Evolutionary conservation across 2,329 filamentous ascomycete genomes (phyloP).

Genomic region (Aplosporella prunicola): DNA sequence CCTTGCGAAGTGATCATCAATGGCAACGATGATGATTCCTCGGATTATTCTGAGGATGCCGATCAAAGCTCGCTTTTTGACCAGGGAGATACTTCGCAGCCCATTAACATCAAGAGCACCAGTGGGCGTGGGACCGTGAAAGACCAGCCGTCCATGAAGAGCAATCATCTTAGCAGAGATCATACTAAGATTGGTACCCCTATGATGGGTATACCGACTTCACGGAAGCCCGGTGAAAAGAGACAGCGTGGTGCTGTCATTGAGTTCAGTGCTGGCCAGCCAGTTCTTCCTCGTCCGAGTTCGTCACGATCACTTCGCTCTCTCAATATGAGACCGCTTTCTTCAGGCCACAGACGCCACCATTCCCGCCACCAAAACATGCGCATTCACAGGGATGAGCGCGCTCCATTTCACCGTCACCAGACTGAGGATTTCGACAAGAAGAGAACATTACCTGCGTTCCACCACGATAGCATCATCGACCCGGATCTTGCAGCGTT

Average conservation of each 20-base stretch:
- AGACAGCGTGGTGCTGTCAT: constrained; percentile 81
- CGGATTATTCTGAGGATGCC: constrained; percentile 78
- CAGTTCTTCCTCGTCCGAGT: constrained; percentile 72
- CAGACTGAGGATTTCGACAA: constrained; percentile 56
- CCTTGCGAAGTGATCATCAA: constrained; percentile 88
- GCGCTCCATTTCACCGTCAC: constrained; percentile 78
- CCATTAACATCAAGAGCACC: constrained; percentile 1
- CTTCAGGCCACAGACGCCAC: constrained; percentile 70
- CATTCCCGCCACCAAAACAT: constrained; percentile 81
- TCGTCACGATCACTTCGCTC: constrained; percentile 86
- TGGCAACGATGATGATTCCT: constrained; percentile 81
- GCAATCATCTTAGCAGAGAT: constrained; percentile 19
- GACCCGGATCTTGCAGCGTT: constrained; percentile 92
- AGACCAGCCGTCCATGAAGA: neutral
- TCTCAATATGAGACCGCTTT: constrained; percentile 60
- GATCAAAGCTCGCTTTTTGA: constrained; percentile 50
- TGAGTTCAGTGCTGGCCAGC: constrained; percentile 70
- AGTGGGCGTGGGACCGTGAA: constrained; percentile 1
- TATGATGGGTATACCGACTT: constrained; percentile 57
- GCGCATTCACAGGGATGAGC: constrained; percentile 72
- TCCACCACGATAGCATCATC: constrained; percentile 97
- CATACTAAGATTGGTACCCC: constrained; percentile 42
- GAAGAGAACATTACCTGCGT: constrained; percentile 69
- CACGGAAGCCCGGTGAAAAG: constrained; percentile 56
- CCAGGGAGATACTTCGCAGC: constrained; percentile 16